Evolutionary conservation across 768 basidiomycete species (phyloP).

Genomic region (Suillus americanus): DNA sequence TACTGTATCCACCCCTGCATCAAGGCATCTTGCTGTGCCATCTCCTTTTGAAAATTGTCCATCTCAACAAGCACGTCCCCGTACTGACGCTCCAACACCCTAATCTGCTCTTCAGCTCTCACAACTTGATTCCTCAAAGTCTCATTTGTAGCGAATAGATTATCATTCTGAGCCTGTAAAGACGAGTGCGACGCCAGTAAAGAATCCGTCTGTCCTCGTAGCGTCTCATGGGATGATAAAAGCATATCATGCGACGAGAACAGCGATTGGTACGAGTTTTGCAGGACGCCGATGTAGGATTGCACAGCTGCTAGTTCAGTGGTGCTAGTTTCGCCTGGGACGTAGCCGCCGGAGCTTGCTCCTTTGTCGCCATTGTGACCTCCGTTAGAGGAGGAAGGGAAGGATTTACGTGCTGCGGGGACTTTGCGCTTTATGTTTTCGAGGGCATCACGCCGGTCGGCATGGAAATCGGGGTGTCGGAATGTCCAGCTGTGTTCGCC

Average conservation of each 20-base stretch:
- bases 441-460: conserved; percentile 51
- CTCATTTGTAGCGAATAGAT: conserved; percentile 26
- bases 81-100: conserved; percentile 61
- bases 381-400: conserved; percentile 22
- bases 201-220: conserved; percentile 35
- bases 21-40: conserved; percentile 82
- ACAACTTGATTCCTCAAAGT: conserved; percentile 29
- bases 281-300: conserved; percentile 30
- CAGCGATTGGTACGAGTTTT: conserved; percentile 27
- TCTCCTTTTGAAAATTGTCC: conserved; percentile 68
- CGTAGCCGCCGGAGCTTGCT: conserved; percentile 3
- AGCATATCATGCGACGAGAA: conserved; percentile 30
- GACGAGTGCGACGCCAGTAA: conserved; percentile 31
- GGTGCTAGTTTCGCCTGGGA: conserved; percentile 7
- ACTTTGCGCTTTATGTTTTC: conserved; percentile 69
- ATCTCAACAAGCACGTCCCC: conserved; percentile 70
- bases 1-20: conserved; percentile 83
- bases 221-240: conserved; percentile 28
- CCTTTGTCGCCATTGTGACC: not conserved
- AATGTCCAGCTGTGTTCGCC: conserved; percentile 60
- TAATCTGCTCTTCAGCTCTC: conserved; percentile 50
- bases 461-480: conserved; percentile 52
- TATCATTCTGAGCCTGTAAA: conserved; percentile 29
- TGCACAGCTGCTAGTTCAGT: conserved; percentile 25
- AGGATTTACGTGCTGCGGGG: conserved; percentile 35